Conservation (phyloP, 306 rosid genomes). For the Trifolium pratense region DNA sequence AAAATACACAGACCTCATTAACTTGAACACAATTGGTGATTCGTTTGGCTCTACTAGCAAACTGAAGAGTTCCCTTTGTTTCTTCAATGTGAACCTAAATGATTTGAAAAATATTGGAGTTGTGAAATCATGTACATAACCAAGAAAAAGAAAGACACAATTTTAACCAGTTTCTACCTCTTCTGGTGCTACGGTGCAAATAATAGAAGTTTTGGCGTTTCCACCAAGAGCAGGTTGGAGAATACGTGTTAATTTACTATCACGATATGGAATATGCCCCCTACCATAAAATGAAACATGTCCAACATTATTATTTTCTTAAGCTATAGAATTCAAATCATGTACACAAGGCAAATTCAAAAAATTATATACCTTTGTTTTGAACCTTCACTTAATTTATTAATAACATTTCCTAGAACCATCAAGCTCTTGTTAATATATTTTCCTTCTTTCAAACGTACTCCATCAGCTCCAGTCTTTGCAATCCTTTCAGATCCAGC, state of each 20-base stretch:
- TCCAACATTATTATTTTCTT: conserved; percentile 27
- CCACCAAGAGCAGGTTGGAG: conserved; percentile 99
- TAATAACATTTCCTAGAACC: conserved; percentile 93
- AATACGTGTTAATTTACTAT: conserved; percentile 94
- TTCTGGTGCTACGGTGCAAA: conserved; percentile 95
- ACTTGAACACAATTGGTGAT: conserved; percentile 95
- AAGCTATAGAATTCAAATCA: conserved; percentile 23
- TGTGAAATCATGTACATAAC: conserved; percentile 11
- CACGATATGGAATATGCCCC: conserved; percentile 95
- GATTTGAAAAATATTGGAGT: conserved; percentile 30
- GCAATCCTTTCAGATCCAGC: conserved; percentile 99
- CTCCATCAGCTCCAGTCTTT: conserved; percentile 95
- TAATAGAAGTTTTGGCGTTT: conserved; percentile 95
- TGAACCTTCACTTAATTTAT: conserved; percentile 88
- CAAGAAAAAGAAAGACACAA: not conserved
- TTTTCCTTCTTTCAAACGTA: conserved; percentile 95
- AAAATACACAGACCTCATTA: conserved; percentile 70
- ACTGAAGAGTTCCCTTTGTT: conserved; percentile 97
- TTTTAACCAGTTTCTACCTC: conserved; percentile 60
- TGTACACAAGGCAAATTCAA: not conserved
- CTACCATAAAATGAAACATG: conserved; percentile 47
- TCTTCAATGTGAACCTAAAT: conserved; percentile 84
- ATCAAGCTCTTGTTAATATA: conserved; percentile 94
- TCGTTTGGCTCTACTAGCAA: conserved; percentile 98
- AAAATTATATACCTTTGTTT: conserved; percentile 70